phyloP scores from a whole-genome alignment of 768 basidiomycete genomes.

The Fomitopsis serialis region DNA sequence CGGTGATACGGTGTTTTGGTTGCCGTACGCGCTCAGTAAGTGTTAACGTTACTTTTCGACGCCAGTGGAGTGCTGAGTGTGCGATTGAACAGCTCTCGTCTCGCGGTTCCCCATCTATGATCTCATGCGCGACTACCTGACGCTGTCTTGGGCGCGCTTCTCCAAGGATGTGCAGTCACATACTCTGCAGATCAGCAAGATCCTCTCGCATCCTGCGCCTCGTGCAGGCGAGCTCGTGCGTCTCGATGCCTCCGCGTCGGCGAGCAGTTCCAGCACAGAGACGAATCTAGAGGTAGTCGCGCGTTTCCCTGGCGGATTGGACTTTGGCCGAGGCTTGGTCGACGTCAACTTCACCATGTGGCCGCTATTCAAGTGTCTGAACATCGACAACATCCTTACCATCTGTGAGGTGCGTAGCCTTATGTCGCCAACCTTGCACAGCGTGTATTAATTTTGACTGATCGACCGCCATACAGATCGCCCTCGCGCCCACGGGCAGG shows the following conservation, averaged over 20 bases:
- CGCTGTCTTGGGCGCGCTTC: conserved; percentile 93
- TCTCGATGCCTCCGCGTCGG: conserved; percentile 66
- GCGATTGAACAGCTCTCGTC: conserved; percentile 63
- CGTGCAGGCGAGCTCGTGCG: conserved; percentile 83
- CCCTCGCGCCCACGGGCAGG: conserved; percentile 80
- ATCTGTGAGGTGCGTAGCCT: conserved; percentile 68
- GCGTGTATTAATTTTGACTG: neutral
- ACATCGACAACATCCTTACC: conserved; percentile 89
- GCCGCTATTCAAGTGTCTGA: conserved; percentile 91
- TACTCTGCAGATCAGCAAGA: conserved; percentile 84
- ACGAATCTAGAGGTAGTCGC: conserved; percentile 76
- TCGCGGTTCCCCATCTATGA: conserved; percentile 94
- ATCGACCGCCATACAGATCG: conserved; percentile 47
- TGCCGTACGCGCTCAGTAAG: conserved; percentile 88
- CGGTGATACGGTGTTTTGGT: conserved; percentile 90
- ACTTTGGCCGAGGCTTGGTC: conserved; percentile 86
- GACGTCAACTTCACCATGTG: conserved; percentile 97
- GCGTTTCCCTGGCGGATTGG: conserved; percentile 88
- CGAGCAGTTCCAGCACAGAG: conserved; percentile 28
- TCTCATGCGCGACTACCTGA: conserved; percentile 91
- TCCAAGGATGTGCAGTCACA: conserved; percentile 93
- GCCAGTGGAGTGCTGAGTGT: conserved; percentile 1
- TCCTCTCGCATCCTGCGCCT: conserved; percentile 82
- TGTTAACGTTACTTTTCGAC: neutral
- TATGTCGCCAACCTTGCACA: neutral